These are phyloP conservation scores for Alternaria rosae DNA, from an alignment of 2,329 filamentous ascomycete species.

Conservation along the genomic window DNA sequence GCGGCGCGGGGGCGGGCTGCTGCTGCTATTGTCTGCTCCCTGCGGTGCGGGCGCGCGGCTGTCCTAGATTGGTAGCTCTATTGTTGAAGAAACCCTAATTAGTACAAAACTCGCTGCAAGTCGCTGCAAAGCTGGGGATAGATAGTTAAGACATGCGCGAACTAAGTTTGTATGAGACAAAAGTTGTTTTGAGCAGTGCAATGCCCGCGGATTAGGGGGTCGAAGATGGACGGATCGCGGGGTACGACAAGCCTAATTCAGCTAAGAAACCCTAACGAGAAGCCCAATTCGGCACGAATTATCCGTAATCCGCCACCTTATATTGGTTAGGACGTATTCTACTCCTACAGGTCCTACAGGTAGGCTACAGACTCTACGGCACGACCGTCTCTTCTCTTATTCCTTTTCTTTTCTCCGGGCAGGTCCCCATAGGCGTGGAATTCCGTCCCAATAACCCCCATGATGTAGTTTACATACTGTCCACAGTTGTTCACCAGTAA, in stretches of 20 bases:
- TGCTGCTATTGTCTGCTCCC: too few relatives aligned
- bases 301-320: background rate
- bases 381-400: too few relatives aligned
- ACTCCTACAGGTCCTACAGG: too few relatives aligned
- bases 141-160: background rate
- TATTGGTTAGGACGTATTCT: too few relatives aligned
- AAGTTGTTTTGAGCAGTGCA: background rate
- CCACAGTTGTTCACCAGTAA: too few relatives aligned
- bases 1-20: too few relatives aligned
- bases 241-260: too few relatives aligned
- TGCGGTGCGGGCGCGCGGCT: background rate
- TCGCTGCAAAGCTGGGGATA: background rate
- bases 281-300: background rate
- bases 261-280: background rate
- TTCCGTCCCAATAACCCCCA: too few relatives aligned
- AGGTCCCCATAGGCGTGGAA: too few relatives aligned
- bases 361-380: too few relatives aligned
- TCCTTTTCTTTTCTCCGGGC: too few relatives aligned
- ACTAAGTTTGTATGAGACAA: background rate
- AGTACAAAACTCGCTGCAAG: background rate
- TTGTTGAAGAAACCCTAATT: background rate
- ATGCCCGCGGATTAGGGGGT: background rate
- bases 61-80: conserved; percentile 3
- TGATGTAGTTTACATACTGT: too few relatives aligned
- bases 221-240: background rate